Conservation (phyloP, 768 basidiomycete species). For the Lactarius hengduanensis region DNA sequence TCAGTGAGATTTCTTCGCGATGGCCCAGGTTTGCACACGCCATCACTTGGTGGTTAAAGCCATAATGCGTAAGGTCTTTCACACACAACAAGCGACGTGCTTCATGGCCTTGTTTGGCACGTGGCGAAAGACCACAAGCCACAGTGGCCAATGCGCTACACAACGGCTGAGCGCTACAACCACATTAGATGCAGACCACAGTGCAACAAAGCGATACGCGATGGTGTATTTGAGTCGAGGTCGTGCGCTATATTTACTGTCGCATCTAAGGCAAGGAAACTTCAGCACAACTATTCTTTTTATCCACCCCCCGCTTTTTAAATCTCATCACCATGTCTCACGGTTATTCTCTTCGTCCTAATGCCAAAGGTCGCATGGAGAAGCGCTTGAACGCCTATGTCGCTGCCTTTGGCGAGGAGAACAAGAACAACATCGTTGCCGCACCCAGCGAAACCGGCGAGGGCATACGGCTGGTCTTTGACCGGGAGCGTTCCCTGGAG, state of each 20-base stretch:
- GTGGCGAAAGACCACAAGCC: background rate
- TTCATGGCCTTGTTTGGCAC: slow-evolving; percentile 1
- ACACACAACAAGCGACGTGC: background rate
- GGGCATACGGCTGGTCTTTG: slow-evolving; percentile 6
- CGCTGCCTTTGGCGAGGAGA: slow-evolving; percentile 12
- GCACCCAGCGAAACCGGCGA: slow-evolving; percentile 10
- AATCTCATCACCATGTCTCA: slow-evolving; percentile 11
- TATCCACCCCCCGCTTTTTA: background rate
- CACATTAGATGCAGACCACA: background rate
- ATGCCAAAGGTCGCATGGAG: slow-evolving; percentile 4
- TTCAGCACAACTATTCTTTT: background rate
- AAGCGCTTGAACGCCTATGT: slow-evolving; percentile 9
- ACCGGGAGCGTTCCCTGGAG: slow-evolving; percentile 11
- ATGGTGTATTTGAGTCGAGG: background rate
- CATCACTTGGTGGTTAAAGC: background rate
- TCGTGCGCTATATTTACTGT: background rate
- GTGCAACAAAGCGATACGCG: slow-evolving; percentile 2
- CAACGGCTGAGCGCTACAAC: background rate
- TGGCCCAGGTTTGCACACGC: too few relatives aligned
- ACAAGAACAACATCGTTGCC: slow-evolving; percentile 8
- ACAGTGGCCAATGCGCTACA: background rate
- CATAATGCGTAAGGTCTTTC: background rate
- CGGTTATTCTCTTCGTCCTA: slow-evolving; percentile 15
- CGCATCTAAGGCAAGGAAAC: background rate
- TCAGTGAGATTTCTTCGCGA: background rate